Evolutionary conservation across 768 basidiomycete species (phyloP).

Genomic region (Coprinopsis marcescibilis): DNA sequence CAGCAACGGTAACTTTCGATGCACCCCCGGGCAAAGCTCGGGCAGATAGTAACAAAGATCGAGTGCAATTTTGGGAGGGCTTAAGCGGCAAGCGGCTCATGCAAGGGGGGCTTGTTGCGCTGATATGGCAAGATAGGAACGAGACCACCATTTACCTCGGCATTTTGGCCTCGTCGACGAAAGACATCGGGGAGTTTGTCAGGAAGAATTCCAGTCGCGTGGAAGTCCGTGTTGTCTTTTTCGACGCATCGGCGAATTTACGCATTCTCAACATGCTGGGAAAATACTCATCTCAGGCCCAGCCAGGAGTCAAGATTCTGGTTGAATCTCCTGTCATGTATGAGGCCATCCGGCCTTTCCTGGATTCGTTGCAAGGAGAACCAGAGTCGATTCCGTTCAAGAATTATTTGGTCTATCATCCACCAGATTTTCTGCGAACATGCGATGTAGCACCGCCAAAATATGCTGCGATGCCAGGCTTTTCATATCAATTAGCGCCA

Average conservation of each 20-base stretch:
- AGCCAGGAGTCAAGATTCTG: constrained; percentile 31
- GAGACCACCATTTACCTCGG: constrained; percentile 39
- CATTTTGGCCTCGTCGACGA: constrained; percentile 26
- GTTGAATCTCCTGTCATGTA: constrained; percentile 64
- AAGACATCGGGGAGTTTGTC: constrained; percentile 35
- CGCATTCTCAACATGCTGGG: constrained; percentile 30
- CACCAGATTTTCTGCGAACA: constrained; percentile 26
- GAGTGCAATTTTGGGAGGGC: constrained; percentile 46
- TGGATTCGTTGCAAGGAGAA: constrained; percentile 52
- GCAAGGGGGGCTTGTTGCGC: constrained; percentile 48
- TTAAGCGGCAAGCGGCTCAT: constrained; percentile 42
- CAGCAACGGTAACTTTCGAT: constrained; percentile 32
- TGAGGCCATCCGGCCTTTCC: constrained; percentile 62
- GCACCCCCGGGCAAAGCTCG: constrained; percentile 44
- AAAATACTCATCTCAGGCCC: constrained; percentile 12
- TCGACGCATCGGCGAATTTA: constrained; percentile 53
- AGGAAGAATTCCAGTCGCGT: constrained; percentile 24
- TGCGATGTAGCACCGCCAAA: constrained; percentile 42
- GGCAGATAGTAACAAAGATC: constrained; percentile 22
- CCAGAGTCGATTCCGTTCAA: constrained; percentile 55
- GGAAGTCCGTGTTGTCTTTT: constrained; percentile 47
- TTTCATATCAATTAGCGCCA: constrained; percentile 50
- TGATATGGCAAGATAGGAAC: constrained; percentile 31
- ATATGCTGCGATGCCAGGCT: constrained; percentile 50
- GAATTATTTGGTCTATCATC: constrained; percentile 45